These are phyloP conservation scores for Macrolepiota fuliginosa DNA, from an alignment of 768 basidiomycete species.

Conservation along the genomic window DNA sequence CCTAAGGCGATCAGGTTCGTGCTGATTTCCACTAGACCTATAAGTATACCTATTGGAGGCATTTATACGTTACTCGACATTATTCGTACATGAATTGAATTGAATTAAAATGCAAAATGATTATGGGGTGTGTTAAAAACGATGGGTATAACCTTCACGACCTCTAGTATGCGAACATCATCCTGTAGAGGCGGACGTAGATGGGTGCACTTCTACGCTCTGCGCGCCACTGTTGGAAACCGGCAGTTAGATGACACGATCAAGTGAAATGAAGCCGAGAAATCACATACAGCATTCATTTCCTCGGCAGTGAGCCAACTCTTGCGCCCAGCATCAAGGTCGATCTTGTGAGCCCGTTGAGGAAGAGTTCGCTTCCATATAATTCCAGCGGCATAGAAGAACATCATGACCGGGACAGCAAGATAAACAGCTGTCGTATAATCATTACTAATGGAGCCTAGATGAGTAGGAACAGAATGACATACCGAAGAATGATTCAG, in stretches of 20 bases:
- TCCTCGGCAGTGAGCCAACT: conserved; percentile 45
- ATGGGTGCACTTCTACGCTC: conserved; percentile 35
- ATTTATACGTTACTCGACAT: not conserved
- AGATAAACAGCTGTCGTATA: conserved; percentile 32
- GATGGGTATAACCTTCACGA: not conserved
- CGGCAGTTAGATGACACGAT: not conserved
- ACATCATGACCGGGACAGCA: conserved; percentile 37
- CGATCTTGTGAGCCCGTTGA: conserved; percentile 34
- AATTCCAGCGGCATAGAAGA: conserved; percentile 36
- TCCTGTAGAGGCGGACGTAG: conserved; percentile 35
- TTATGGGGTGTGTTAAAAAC: not conserved
- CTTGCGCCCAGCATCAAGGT: conserved; percentile 45
- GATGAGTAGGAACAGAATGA: not conserved
- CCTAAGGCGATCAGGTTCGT: not conserved
- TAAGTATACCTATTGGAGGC: not conserved
- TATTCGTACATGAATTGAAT: not conserved
- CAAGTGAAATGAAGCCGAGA: not conserved
- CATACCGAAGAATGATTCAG: conserved; percentile 37
- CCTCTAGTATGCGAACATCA: conserved; percentile 36
- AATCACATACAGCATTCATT: conserved; percentile 34
- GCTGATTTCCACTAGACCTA: not conserved
- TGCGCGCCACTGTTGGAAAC: conserved; percentile 31
- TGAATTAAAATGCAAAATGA: not conserved
- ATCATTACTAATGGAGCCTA: not conserved
- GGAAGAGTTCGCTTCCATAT: conserved; percentile 40